Evolutionary conservation across 139 green algal species (phyloP), one percentile per base, ranked within the genome.

Genomic region (Choricystis sp.): DNA sequence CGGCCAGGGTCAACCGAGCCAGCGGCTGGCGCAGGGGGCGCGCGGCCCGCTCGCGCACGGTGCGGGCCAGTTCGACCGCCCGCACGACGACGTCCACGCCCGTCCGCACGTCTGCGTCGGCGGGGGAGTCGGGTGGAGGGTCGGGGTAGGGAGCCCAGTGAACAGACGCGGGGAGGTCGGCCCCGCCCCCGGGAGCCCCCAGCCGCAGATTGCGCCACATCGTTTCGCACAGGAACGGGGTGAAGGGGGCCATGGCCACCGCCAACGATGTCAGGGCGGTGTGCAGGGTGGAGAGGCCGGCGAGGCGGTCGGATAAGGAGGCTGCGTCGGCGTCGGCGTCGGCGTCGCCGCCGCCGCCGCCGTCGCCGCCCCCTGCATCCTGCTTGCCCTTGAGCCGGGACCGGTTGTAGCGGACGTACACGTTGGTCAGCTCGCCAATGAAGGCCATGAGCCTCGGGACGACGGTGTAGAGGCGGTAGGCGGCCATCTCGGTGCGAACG

Each of bases 391-490:
- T 95, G 59, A 95, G 74, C n/a, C 93, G 80, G 75, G 85, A 90
- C 66, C 94, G 83, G 83, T 98, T 99, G 79, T 89, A 95, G 27
- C 94, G 79, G 65, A 99, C 91, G 71, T 99, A 99, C 57, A 98
- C 81, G 74, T 99, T 99, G 63, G 94, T 99, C 24, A 99, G 80
- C 56, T 73, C 72, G 31, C 96, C 94, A 61, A 99, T 95, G 81
- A 99, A 98, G 61, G 85, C 83, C 58, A 89, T 85, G 62, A 96
- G 79, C 74, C 78, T 81, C 5, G 89, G 89, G 60, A 95, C 84
- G 57, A 96, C 89, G 2, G 91, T 98, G 83, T 97, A 99, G 60
- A 99, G 83, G n/a, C 86, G 72, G 79, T 98, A 99, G 4, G 72
- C 89, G 31, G 81, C 78, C 94, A 99, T 99, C 84, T 99, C 94